These are phyloP conservation scores for Taphrina deformans DNA, from an alignment of 1,139 yeast species.

Conservation along the genomic window DNA sequence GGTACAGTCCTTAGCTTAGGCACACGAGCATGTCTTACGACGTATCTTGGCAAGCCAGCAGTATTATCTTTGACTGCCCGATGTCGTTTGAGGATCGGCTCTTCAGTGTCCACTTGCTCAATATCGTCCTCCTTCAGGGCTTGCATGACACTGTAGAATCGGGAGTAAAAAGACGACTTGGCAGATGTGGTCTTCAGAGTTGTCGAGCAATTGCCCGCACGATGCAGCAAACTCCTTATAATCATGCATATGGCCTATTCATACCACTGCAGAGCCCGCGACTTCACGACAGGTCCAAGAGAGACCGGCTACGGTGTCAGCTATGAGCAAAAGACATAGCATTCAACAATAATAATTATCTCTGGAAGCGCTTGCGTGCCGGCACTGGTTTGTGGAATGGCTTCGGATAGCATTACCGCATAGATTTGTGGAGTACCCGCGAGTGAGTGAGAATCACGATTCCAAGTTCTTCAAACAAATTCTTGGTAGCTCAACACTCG, in stretches of 20 bases:
- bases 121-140: conserved; percentile 18
- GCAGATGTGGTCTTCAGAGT: background rate
- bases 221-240: background rate
- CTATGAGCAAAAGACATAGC: background rate
- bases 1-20: background rate
- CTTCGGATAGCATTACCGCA: background rate
- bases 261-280: background rate
- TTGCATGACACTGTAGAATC: conserved; percentile 30
- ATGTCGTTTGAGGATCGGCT: background rate
- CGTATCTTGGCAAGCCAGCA: background rate
- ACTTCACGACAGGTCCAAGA: background rate
- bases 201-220: conserved; percentile 4
- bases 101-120: background rate
- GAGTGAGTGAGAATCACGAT: background rate
- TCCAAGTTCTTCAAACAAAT: too few species aligned
- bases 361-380: background rate
- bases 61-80: background rate
- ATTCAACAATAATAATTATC: conserved; percentile 1
- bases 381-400: background rate
- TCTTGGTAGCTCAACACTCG: too few species aligned
- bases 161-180: conserved; percentile 3
- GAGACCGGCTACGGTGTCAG: background rate
- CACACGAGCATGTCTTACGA: background rate
- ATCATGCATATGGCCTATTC: conserved; percentile 15
- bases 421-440: background rate